Evolutionary conservation across 1,284 basidiomycete species (phyloP).

Genomic region (Microbotryomycetes sp.): DNA sequence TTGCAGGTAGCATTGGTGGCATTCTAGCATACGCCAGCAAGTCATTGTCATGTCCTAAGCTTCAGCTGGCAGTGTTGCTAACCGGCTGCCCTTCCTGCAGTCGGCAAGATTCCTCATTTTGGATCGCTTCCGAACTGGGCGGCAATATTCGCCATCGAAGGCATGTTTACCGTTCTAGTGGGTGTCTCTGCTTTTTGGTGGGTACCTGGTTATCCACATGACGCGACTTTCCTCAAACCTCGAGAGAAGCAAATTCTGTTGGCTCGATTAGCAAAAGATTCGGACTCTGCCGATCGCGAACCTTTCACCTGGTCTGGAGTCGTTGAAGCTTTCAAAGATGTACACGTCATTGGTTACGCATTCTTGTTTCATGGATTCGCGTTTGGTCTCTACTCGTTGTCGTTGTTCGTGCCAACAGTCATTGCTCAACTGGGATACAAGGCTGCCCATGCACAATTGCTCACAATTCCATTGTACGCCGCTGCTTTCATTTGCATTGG

Average conservation of each 20-base stretch:
- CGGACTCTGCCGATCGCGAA: slow-evolving; percentile 50
- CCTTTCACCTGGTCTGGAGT: slow-evolving; percentile 42
- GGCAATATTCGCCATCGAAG: slow-evolving; percentile 51
- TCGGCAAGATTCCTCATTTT: slow-evolving; percentile 52
- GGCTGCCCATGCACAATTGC: slow-evolving; percentile 57
- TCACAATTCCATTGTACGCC: slow-evolving; percentile 52
- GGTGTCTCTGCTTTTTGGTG: slow-evolving; percentile 52
- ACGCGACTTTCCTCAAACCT: slow-evolving; percentile 44
- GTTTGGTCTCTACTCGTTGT: slow-evolving; percentile 34
- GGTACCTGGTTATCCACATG: slow-evolving; percentile 55
- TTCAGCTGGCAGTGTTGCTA: too few species aligned
- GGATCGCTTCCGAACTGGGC: slow-evolving; percentile 54
- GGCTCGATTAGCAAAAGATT: slow-evolving; percentile 50
- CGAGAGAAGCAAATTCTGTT: slow-evolving; percentile 21
- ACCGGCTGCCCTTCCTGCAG: too few species aligned
- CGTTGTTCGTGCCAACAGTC: slow-evolving; percentile 51
- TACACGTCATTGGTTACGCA: slow-evolving; percentile 58
- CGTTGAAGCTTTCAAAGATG: slow-evolving; percentile 51
- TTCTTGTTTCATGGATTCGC: slow-evolving; percentile 61
- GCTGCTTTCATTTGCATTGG: slow-evolving; percentile 39
- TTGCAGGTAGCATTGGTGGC: slow-evolving; percentile 57
- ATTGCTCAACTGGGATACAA: slow-evolving; percentile 55
- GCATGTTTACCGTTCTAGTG: slow-evolving; percentile 50
- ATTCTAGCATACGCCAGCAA: slow-evolving; percentile 12
- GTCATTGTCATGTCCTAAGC: too few species aligned